Conservation (phyloP, 768 basidiomycete genomes). For the Auriscalpium microsporum region DNA sequence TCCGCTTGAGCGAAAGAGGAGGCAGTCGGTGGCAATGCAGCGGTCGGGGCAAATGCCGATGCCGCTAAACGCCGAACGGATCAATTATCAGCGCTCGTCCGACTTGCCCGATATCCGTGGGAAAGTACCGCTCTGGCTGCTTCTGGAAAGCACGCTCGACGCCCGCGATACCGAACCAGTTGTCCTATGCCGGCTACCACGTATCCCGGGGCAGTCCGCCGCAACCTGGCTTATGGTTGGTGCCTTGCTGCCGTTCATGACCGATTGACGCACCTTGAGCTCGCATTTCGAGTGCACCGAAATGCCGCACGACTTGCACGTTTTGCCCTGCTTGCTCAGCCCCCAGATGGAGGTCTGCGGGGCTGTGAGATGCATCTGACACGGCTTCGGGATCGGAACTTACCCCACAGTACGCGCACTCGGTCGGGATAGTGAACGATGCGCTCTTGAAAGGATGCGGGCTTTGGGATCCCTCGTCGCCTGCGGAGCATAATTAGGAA, state of each 20-base stretch:
- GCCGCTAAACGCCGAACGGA: not conserved
- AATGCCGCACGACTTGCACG: constrained; percentile 67
- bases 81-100: too few species aligned
- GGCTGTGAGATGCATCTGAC: not conserved
- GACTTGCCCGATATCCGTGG: too few species aligned
- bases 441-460: constrained; percentile 82
- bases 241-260: constrained; percentile 3
- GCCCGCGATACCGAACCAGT: constrained; percentile 21
- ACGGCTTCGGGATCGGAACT: constrained; percentile 8
- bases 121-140: constrained; percentile 19
- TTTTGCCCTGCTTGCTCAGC: constrained; percentile 79
- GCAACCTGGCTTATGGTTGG: constrained; percentile 42
- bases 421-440: constrained; percentile 78
- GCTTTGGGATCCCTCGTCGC: constrained; percentile 60
- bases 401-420: constrained; percentile 78
- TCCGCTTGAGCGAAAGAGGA: constrained; percentile 47
- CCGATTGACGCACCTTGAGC: constrained; percentile 49
- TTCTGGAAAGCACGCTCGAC: constrained; percentile 27
- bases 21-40: constrained; percentile 33
- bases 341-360: constrained; percentile 78
- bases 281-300: constrained; percentile 83
- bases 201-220: constrained; percentile 49
- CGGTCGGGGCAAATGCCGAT: not conserved
- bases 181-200: constrained; percentile 18
- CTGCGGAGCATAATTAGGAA: constrained; percentile 27